Base-by-base conservation (phyloP, 305 asterid genomes). In the Fraxinus latifolia region DNA sequence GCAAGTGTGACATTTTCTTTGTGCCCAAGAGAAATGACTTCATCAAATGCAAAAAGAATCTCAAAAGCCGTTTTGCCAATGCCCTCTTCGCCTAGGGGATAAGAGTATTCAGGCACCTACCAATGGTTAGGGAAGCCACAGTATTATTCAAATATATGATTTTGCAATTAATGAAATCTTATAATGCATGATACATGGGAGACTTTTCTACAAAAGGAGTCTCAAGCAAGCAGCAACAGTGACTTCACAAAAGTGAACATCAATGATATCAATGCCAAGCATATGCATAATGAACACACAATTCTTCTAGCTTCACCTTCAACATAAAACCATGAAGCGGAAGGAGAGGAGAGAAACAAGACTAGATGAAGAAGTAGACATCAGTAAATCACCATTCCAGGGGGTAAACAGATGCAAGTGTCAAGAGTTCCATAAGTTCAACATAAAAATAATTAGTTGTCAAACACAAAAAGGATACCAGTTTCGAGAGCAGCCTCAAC, bases 11-110 rank as follows among this genome's bases (percentile, higher is more conserved):
- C 95, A 87, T 89, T 93, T 88, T 94, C 98, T 83, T 92, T 94
- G 94, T 93, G 93, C 70, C 98, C 97, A 84, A 94, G 89, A 50
- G 97, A 93, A 75, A 94, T 91, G 79, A 90, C 94, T 86, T 94
- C 98, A 87, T 94, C 98, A 85, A 94, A 93, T 58, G 97, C 94
- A 89, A 94, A 93, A 77, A 93, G 90, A 85, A 93, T 87, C 82
- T 94, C 95, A 88, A 94, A 93, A 71, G 98, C 93, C 12, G 88
- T 80, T 88, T 88, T 92, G 89, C 93, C 86, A 83, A 94, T 91
- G 81, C 97, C 95, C 84, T 89, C 98, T 87, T 94, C 98, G 67
- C 93, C 98, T 65, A 94, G 90, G 83, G 98, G 87, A 80, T 91
- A 90, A 83, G 93, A 88, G 89, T 88, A 92, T 77, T 94, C 97